A percentile compares a stretch with the other conserved stretches of the same genome.
Evolutionary conservation across 106 monocot species (phyloP).

Genomic region (Dendrobium nobile): DNA sequence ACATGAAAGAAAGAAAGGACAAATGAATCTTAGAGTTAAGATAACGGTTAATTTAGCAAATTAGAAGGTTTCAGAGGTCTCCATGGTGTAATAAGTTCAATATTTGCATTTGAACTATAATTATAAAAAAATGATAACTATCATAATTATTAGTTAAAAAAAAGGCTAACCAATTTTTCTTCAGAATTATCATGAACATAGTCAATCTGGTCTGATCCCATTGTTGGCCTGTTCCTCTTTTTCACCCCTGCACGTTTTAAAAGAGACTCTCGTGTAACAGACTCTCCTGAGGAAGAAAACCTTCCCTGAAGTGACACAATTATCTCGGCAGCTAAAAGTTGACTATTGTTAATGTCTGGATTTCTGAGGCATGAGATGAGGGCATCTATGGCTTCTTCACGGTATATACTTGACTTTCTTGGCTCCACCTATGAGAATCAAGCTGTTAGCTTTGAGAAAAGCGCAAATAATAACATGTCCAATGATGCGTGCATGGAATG

Average conservation of each 20-base stretch:
- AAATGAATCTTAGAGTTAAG: no score
- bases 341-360: constrained; percentile 26
- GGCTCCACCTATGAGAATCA: constrained; percentile 34
- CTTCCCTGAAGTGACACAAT: constrained; percentile 39
- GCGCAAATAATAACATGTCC: not conserved
- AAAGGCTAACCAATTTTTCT: constrained; percentile 28
- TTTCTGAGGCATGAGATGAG: constrained; percentile 53
- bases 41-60: no score
- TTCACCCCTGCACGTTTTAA: constrained; percentile 45
- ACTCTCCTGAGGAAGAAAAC: constrained; percentile 44
- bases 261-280: constrained; percentile 27
- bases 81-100: not conserved
- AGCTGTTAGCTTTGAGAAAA: not conserved
- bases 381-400: constrained; percentile 54
- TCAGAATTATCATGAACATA: constrained; percentile 24
- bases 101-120: not conserved
- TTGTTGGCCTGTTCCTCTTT: constrained; percentile 31
- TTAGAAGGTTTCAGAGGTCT: no score
- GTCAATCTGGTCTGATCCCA: constrained; percentile 23
- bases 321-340: constrained; percentile 44
- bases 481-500: not conserved
- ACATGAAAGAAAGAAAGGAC: not conserved
- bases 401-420: constrained; percentile 48
- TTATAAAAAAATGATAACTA: not conserved
- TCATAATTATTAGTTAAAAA: not conserved